A percentile compares a stretch with the other conserved stretches of the same genome.
These are phyloP conservation scores for Beauveria asiatica DNA, from an alignment of 2,329 filamentous ascomycete species.

Conservation along the genomic window DNA sequence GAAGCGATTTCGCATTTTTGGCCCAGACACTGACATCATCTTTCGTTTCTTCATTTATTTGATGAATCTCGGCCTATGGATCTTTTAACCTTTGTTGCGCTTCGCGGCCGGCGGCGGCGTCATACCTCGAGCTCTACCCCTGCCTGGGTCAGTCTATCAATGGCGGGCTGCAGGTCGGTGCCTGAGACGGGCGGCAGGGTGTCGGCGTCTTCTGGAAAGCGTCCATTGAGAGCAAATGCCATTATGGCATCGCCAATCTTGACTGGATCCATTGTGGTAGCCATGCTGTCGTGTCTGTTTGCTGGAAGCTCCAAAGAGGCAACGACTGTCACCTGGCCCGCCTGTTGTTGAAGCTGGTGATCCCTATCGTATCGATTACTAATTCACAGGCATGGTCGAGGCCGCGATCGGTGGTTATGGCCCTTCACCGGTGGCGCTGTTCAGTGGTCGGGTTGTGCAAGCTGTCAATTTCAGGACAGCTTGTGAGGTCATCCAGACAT, in stretches of 20 bases:
- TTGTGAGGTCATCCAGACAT: conserved; percentile 8
- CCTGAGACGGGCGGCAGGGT: conserved; percentile 28
- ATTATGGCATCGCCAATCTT: conserved; percentile 33
- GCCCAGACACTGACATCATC: conserved; percentile 83
- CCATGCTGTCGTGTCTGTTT: conserved; percentile 18
- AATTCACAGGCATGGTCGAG: not conserved
- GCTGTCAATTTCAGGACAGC: conserved; percentile 8
- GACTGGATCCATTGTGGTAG: conserved; percentile 21
- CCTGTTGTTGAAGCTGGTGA: no score
- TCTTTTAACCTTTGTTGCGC: not conserved
- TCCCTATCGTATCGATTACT: not conserved
- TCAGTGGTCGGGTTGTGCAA: not conserved
- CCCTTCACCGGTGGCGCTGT: not conserved
- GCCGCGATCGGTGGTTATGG: not conserved
- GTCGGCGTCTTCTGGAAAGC: conserved; percentile 33
- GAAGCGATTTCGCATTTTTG: conserved; percentile 70
- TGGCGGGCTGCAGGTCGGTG: conserved; percentile 30
- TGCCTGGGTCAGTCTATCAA: conserved; percentile 28
- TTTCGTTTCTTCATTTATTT: conserved; percentile 67
- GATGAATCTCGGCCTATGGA: conserved; percentile 54
- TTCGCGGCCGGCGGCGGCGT: not conserved
- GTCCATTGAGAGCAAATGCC: conserved; percentile 30
- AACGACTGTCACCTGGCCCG: not conserved
- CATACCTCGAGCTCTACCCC: conserved; percentile 32
- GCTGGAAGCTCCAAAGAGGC: not conserved